Evolutionary conservation across 805 yeast genomes (phyloP).

Genomic region (Ogataea henricii): DNA sequence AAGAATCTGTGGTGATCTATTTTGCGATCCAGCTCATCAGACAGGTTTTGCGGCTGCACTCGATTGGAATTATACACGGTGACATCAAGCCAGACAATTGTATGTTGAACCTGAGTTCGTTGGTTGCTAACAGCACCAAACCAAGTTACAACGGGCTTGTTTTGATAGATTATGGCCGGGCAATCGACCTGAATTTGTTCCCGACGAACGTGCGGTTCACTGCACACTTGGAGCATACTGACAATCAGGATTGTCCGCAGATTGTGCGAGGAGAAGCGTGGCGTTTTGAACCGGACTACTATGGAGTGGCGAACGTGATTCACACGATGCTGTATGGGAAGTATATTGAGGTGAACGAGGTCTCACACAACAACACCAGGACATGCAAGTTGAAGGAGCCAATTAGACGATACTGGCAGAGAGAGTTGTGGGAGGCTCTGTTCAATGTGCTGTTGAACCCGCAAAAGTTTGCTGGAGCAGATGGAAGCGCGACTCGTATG

Average conservation of each 20-base stretch:
- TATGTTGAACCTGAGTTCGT: conserved; percentile 52
- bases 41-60: conserved; percentile 62
- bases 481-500: conserved; percentile 1
- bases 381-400: conserved; percentile 42
- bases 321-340: conserved; percentile 75
- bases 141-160: conserved; percentile 24
- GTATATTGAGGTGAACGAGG: conserved; percentile 45
- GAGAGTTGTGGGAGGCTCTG: conserved; percentile 65
- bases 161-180: conserved; percentile 80
- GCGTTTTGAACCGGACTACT: conserved; percentile 82
- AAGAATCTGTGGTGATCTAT: conserved; percentile 64
- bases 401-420: conserved; percentile 77
- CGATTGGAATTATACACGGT: conserved; percentile 72
- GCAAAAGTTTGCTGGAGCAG: not conserved
- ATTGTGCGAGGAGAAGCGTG: conserved; percentile 62
- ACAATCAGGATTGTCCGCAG: conserved; percentile 68
- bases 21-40: conserved; percentile 65
- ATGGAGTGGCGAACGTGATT: conserved; percentile 74
- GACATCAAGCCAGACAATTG: conserved; percentile 86
- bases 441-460: conserved; percentile 70
- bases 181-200: conserved; percentile 67
- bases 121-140: conserved; percentile 32
- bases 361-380: no score
- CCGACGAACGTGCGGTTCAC: conserved; percentile 52
- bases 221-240: conserved; percentile 60